Percentiles rank a stretch among this genome's conserved stretches.
phyloP scores from a whole-genome alignment of 1,284 basidiomycete species.

The Rhodotorula sp. region DNA sequence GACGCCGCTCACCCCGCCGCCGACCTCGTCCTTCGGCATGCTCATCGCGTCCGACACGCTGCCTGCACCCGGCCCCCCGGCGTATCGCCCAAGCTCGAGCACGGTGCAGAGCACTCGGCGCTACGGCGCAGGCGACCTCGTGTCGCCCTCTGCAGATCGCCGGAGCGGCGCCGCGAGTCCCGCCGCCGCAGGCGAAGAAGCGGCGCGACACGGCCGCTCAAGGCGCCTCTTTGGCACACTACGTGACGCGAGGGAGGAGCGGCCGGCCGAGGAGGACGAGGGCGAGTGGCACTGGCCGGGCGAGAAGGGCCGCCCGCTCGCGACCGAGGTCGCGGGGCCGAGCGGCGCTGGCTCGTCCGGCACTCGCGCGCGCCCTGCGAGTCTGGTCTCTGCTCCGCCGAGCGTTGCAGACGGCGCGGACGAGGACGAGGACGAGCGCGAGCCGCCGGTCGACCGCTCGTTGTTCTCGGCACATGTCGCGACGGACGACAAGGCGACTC shows the following conservation, averaged over 20 bases:
- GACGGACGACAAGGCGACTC: conserved; percentile 41
- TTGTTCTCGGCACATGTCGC: conserved; percentile 36
- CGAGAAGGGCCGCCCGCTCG: conserved; percentile 27
- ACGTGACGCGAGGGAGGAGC: background rate
- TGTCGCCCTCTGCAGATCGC: background rate
- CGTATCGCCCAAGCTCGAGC: conserved; percentile 29
- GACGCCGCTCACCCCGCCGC: background rate
- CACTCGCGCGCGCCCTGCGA: no score
- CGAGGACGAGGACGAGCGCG: background rate
- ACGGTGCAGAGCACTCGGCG: conserved; percentile 26
- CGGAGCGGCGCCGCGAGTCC: background rate
- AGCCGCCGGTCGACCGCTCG: conserved; percentile 20
- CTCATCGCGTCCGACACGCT: conserved; percentile 23
- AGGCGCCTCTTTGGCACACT: background rate
- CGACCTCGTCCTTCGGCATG: conserved; percentile 4
- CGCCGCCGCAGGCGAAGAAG: background rate
- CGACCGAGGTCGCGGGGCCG: background rate
- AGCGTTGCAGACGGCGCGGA: background rate
- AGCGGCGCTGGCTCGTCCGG: background rate
- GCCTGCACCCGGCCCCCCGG: conserved; percentile 37
- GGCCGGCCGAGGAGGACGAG: background rate
- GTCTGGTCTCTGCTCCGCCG: background rate
- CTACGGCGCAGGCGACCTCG: conserved; percentile 6
- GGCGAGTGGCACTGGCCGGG: conserved; percentile 39
- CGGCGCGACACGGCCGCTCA: background rate